A percentile compares a stretch with the other conserved stretches of the same genome.
Conservation (phyloP, 352 stramenopile species). For the Phytopythium kandeliae region DNA sequence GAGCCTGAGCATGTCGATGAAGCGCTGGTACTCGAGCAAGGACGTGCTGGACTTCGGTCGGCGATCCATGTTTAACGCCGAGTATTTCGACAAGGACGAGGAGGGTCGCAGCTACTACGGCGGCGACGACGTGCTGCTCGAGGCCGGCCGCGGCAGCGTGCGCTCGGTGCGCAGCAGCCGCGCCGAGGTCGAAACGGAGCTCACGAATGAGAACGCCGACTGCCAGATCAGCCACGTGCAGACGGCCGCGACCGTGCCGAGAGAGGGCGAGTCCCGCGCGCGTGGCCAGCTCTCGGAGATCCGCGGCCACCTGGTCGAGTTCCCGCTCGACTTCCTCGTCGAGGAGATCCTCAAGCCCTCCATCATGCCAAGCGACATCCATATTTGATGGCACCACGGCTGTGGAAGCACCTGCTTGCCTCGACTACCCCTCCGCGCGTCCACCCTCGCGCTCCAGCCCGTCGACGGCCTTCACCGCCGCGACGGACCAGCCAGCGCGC, state of each 20-base stretch:
- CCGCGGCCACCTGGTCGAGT: conserved; percentile 79
- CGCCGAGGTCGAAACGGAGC: conserved; percentile 19
- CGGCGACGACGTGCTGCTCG: conserved; percentile 54
- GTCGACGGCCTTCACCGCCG: too few relatives aligned
- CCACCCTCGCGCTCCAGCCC: too few relatives aligned
- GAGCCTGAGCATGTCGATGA: conserved; percentile 52
- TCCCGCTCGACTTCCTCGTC: conserved; percentile 78
- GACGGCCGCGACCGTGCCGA: conserved; percentile 75
- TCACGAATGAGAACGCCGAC: conserved; percentile 52
- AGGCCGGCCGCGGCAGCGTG: conserved; percentile 41
- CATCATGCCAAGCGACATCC: conserved; percentile 75
- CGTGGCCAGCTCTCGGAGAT: conserved; percentile 76
- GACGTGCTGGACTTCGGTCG: conserved; percentile 61
- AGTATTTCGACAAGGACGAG: conserved; percentile 70
- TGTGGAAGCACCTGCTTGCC: too few relatives aligned
- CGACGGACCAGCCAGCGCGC: too few relatives aligned
- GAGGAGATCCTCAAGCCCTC: conserved; percentile 83
- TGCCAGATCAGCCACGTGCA: conserved; percentile 82
- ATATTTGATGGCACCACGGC: too few relatives aligned
- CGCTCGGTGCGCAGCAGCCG: conserved; percentile 24
- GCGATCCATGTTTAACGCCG: conserved; percentile 71
- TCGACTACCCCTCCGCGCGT: too few relatives aligned
- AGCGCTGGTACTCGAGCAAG: conserved; percentile 71
- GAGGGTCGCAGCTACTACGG: conserved; percentile 23
- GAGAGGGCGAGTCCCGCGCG: conserved; percentile 66